Conservation (phyloP, 2,329 filamentous ascomycete species). For the Metarhizium album region DNA sequence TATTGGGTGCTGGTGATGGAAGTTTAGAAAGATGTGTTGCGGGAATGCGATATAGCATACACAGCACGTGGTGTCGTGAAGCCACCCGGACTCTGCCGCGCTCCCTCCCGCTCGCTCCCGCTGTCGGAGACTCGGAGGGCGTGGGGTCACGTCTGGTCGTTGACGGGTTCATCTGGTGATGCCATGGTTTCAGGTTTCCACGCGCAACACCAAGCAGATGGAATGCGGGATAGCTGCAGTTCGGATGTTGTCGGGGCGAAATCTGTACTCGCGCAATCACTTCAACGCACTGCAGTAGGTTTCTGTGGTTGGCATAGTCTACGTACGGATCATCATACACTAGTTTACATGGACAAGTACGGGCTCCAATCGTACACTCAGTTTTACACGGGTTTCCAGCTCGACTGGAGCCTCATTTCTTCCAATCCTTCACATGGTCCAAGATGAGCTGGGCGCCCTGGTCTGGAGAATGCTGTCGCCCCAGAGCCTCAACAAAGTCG, state of each 20-base stretch:
- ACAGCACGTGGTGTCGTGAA: not conserved
- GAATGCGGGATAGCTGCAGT: not conserved
- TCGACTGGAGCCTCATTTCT: constrained; percentile 1
- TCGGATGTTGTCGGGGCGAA: not conserved
- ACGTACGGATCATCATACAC: constrained; percentile 6
- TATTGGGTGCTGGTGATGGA: not conserved
- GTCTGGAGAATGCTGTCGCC: constrained; percentile 84
- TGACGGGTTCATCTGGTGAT: not conserved
- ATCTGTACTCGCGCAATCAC: not conserved
- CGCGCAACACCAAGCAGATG: not conserved
- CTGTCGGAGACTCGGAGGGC: not conserved
- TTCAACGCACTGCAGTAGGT: constrained; percentile 1
- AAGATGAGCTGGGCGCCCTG: constrained; percentile 74
- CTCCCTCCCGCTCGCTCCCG: too few relatives aligned
- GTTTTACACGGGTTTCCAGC: not conserved
- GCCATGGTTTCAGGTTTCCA: not conserved
- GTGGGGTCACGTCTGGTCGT: not conserved
- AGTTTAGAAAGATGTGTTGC: not conserved
- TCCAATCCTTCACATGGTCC: constrained; percentile 65
- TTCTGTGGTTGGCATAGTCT: constrained; percentile 8
- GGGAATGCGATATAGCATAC: too few relatives aligned
- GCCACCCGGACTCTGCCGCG: too few relatives aligned
- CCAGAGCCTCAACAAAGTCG: constrained; percentile 95
- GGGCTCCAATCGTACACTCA: not conserved
- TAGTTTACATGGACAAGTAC: constrained; percentile 6